phyloP scores from a whole-genome alignment of 1,139 yeast species.

The Scheffersomyces cryptocercus region DNA sequence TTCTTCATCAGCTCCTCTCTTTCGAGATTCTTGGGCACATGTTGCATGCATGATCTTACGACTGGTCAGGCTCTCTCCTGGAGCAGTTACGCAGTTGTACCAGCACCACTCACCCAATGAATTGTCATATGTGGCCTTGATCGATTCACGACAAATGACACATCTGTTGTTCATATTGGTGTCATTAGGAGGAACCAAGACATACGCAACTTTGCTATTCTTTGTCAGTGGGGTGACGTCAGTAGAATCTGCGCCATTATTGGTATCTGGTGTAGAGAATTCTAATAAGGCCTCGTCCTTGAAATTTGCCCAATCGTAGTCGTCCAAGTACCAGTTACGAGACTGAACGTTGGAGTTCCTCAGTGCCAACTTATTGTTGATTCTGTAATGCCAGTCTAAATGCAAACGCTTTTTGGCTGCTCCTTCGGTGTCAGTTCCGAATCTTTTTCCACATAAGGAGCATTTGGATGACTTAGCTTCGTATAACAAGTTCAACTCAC shows the following conservation, averaged over 20 bases:
- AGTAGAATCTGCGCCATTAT: slow-evolving; percentile 10
- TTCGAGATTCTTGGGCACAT: slow-evolving; percentile 72
- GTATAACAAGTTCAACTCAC: slow-evolving; percentile 43
- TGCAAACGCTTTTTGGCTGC: slow-evolving; percentile 57
- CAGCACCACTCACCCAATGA: slow-evolving; percentile 96
- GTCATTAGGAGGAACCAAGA: slow-evolving; percentile 71
- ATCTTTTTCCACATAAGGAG: slow-evolving; percentile 87
- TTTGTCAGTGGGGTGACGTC: slow-evolving; percentile 1
- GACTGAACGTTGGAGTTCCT: slow-evolving; percentile 53
- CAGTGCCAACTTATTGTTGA: slow-evolving; percentile 69
- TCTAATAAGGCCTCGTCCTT: slow-evolving; percentile 58
- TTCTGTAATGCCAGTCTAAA: slow-evolving; percentile 95
- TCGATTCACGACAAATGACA: slow-evolving; percentile 82
- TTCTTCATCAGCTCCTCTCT: slow-evolving; percentile 39
- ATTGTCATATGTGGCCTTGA: slow-evolving; percentile 81
- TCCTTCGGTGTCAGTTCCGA: slow-evolving; percentile 63
- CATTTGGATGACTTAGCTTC: slow-evolving; percentile 76
- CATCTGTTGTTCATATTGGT: slow-evolving; percentile 73
- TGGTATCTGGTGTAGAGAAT: slow-evolving; percentile 25
- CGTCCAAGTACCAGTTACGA: slow-evolving; percentile 81
- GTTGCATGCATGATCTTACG: slow-evolving; percentile 72
- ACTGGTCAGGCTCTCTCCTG: slow-evolving; percentile 51
- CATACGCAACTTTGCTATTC: slow-evolving; percentile 38
- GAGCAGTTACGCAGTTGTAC: slow-evolving; percentile 71
- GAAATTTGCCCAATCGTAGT: slow-evolving; percentile 72